These are phyloP conservation scores for Trypanosoma cruzi DNA, from an alignment of 208 protist genomes.

Conservation along the genomic window DNA sequence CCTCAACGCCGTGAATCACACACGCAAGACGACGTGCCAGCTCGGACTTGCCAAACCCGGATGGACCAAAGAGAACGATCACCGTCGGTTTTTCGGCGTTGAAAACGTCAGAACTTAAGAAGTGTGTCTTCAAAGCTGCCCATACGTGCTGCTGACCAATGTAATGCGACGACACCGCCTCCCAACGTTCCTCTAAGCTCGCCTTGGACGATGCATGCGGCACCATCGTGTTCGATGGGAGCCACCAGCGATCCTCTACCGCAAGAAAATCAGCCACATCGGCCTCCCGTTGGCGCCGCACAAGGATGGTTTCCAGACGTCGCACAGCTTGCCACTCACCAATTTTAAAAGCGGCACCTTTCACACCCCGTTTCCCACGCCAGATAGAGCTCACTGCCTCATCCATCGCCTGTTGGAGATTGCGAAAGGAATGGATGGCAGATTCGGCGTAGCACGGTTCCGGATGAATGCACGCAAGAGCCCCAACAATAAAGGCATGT, in stretches of 20 bases:
- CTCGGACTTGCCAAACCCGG: slow-evolving; percentile 87
- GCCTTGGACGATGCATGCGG: neutral
- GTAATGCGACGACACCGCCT: slow-evolving; percentile 46
- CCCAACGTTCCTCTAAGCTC: slow-evolving; percentile 46
- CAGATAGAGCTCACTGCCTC: neutral
- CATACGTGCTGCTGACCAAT: slow-evolving; percentile 75
- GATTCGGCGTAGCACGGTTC: slow-evolving; percentile 32
- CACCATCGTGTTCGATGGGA: neutral
- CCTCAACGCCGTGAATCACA: slow-evolving; percentile 51
- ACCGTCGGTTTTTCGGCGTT: slow-evolving; percentile 81
- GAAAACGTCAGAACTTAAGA: slow-evolving; percentile 61
- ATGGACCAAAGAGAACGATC: slow-evolving; percentile 83
- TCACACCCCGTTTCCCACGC: neutral
- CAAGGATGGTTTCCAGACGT: slow-evolving; percentile 44
- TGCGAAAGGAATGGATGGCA: slow-evolving; percentile 37
- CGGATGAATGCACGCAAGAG: slow-evolving; percentile 29
- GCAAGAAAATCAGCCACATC: slow-evolving; percentile 41
- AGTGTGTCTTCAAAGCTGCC: slow-evolving; percentile 52
- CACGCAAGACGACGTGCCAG: slow-evolving; percentile 68
- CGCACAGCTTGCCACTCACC: slow-evolving; percentile 31
- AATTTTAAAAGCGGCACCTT: neutral
- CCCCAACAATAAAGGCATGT: slow-evolving; percentile 45
- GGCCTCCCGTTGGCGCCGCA: slow-evolving; percentile 46
- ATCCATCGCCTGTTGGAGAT: slow-evolving; percentile 23
- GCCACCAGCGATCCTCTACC: slow-evolving; percentile 13